A percentile compares a stretch with the other conserved stretches of the same genome.
phyloP scores from a whole-genome alignment of 805 yeast species.

The Hanseniaspora guilliermondii region DNA sequence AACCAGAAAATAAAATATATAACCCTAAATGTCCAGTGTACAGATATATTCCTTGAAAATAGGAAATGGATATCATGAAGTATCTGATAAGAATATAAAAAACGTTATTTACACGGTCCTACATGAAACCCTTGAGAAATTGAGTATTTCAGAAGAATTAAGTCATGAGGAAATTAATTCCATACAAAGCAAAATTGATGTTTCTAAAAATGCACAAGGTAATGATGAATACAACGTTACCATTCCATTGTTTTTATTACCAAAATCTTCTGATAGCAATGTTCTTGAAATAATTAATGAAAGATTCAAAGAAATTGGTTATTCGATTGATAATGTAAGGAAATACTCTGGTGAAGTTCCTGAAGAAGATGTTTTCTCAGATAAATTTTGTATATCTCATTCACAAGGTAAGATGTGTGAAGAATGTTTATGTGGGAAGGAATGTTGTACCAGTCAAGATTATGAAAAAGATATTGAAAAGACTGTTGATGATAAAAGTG shows the following conservation, averaged over 20 bases:
- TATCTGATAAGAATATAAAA: constrained; percentile 16
- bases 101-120: background rate
- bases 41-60: background rate
- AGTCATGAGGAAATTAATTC: background rate
- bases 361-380: background rate
- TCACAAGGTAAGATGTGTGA: background rate
- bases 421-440: constrained; percentile 1
- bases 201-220: background rate
- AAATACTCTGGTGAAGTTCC: background rate
- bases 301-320: background rate
- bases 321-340: background rate
- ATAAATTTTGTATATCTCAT: background rate
- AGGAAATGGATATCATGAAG: constrained; percentile 11
- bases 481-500: background rate
- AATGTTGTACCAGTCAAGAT: background rate
- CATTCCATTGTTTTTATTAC: background rate
- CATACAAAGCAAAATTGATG: background rate
- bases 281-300: background rate
- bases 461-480: background rate
- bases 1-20: background rate
- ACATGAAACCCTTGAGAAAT: background rate
- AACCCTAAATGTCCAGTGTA: background rate
- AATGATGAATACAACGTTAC: background rate
- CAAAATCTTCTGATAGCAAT: background rate
- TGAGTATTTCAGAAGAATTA: background rate